phyloP scores from a whole-genome alignment of 805 yeast species.

The Diddensiella transvaalensis region DNA sequence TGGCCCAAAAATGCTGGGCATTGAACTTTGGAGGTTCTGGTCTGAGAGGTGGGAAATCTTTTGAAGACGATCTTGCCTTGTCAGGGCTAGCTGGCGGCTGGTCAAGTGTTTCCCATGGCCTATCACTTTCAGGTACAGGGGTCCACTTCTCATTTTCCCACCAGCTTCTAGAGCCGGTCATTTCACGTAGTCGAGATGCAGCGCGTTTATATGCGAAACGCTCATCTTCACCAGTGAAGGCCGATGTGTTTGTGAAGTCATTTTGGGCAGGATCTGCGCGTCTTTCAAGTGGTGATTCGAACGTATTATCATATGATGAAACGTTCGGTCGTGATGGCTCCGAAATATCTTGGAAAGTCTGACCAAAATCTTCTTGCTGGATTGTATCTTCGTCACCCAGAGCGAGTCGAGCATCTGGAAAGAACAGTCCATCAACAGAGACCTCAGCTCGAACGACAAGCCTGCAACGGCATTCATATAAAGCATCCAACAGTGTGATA shows the following conservation, averaged over 20 bases:
- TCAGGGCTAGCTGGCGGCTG: background rate
- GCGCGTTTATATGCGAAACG: constrained; percentile 71
- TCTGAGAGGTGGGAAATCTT: background rate
- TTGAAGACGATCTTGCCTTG: background rate
- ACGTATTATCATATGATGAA: constrained; percentile 45
- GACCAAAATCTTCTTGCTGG: constrained; percentile 67
- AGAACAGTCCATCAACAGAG: constrained; percentile 52
- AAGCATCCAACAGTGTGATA: constrained; percentile 63
- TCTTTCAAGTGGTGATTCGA: constrained; percentile 22
- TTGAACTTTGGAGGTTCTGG: constrained; percentile 40
- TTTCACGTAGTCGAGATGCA: constrained; percentile 58
- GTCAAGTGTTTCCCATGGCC: constrained; percentile 52
- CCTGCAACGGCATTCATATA: constrained; percentile 64
- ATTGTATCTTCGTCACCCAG: constrained; percentile 35
- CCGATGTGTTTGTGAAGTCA: constrained; percentile 43
- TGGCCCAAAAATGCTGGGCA: constrained; percentile 60
- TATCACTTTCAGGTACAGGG: constrained; percentile 45
- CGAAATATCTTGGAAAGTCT: constrained; percentile 54
- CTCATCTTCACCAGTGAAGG: constrained; percentile 76
- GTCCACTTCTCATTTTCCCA: constrained; percentile 49
- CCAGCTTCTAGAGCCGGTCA: constrained; percentile 52
- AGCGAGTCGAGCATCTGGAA: constrained; percentile 45
- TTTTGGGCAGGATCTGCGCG: constrained; percentile 30
- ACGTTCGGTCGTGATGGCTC: constrained; percentile 70
- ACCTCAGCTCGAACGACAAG: constrained; percentile 51